Base-by-base conservation (phyloP, 106 monocot genomes). In the Chionographis japonica region DNA sequence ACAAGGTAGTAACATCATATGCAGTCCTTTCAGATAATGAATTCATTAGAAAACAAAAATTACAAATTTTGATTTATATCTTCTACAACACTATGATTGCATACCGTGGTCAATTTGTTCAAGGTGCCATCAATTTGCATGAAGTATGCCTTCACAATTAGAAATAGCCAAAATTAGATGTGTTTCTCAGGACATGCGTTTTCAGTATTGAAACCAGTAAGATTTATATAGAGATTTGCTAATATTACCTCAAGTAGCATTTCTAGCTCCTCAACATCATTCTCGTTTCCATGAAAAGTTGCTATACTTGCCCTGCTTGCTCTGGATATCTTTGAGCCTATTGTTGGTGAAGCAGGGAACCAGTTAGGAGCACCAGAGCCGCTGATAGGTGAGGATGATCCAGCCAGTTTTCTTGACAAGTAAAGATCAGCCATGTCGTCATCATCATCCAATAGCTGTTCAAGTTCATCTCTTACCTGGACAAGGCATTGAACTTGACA, bases 371-470 rank as follows among this genome's bases (percentile, higher is more conserved):
- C 72, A 71, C 75, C 80, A 76, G 76, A 83, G 15, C 75, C 82
- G 81, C 85, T 85, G 9, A 76, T 37, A 71, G 92, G 85, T 53
- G 92, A 88, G 58, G 85, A 74, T 57, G 73, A 58, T 67, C 74
- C 76, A 38, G 78, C 73, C 69, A 88, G 42, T 71, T 92, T 92
- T 75, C 88, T 88, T 55, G 92, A 80, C 52, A 92, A 62, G 69
- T 92, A 92, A 63, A 92, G 85, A 74, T 88, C 92, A 70, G 92
- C 88, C 88, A 92, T 92, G 65, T 92, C 88, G 60, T 92, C 85
- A 35, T 88, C 92, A 55, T 92, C 92, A 79, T 92, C 92, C 36
- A 92, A 62, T 57, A 92, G 83, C 41, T 88, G 92, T 72, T 92
- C 92, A 53, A 92, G 92, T 57, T 88, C 91, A 82, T 92, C 92